Evolutionary conservation across 768 basidiomycete species (phyloP).

Genomic region (Boletus rufocinnamomeus): DNA sequence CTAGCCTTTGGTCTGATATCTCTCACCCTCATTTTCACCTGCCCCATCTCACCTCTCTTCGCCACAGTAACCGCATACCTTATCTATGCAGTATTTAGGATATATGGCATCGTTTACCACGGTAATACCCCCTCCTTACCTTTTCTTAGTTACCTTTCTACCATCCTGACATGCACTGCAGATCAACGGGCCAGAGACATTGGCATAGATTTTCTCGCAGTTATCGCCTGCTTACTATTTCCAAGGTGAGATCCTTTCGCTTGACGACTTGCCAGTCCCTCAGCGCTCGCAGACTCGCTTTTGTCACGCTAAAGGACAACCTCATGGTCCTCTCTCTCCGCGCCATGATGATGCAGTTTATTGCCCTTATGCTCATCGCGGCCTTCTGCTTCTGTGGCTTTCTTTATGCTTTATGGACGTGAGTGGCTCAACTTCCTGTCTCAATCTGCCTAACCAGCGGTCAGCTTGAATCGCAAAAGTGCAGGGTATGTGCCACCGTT

Average conservation of each 20-base stretch:
- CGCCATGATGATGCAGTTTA: slow-evolving; percentile 92
- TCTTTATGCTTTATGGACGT: slow-evolving; percentile 93
- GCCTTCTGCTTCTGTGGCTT: slow-evolving; percentile 93
- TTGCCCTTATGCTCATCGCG: slow-evolving; percentile 79
- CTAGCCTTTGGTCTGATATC: slow-evolving; percentile 71
- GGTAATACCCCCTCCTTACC: slow-evolving; percentile 38
- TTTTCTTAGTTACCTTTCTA: too few species aligned
- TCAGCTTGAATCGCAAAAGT: slow-evolving; percentile 62
- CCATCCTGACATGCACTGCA: slow-evolving; percentile 29
- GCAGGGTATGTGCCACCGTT: slow-evolving; percentile 46
- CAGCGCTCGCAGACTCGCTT: slow-evolving; percentile 67
- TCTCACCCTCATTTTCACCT: not conserved
- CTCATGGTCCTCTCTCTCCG: slow-evolving; percentile 81
- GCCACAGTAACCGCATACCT: slow-evolving; percentile 71
- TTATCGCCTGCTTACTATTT: slow-evolving; percentile 90
- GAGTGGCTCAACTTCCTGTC: slow-evolving; percentile 38
- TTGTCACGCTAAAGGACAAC: slow-evolving; percentile 83
- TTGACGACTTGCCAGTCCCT: not conserved
- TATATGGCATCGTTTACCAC: slow-evolving; percentile 71
- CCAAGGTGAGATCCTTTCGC: slow-evolving; percentile 56
- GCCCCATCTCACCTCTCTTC: slow-evolving; percentile 5
- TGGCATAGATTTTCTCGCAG: slow-evolving; percentile 81
- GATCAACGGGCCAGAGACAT: slow-evolving; percentile 65
- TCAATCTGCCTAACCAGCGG: slow-evolving; percentile 9
- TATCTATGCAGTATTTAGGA: slow-evolving; percentile 72